Evolutionary conservation across 2,329 filamentous ascomycete species (phyloP).

Genomic region (Alternaria gansuensis): DNA sequence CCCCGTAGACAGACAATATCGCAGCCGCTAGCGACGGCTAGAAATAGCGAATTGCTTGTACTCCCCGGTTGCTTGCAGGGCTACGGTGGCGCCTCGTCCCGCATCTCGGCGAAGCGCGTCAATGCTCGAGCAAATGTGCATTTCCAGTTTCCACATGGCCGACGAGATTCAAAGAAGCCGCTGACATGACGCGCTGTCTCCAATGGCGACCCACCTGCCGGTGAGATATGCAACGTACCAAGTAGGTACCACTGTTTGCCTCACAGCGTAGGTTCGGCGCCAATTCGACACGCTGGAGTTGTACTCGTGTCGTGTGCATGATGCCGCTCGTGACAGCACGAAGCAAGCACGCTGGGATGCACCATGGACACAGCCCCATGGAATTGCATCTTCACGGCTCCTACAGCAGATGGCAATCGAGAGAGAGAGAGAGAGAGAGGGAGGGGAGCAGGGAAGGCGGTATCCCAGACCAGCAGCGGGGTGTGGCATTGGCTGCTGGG

Average conservation of each 20-base stretch:
- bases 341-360: slow-evolving; percentile 8
- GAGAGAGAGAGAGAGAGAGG: slow-evolving; percentile 2
- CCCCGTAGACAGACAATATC: slow-evolving; percentile 7
- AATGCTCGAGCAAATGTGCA: not conserved
- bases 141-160: slow-evolving; percentile 2
- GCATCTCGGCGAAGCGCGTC: slow-evolving; percentile 22
- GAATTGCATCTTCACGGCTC: slow-evolving; percentile 11
- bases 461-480: slow-evolving; percentile 1
- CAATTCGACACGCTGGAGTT: slow-evolving; percentile 8
- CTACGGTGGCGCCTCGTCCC: slow-evolving; percentile 19
- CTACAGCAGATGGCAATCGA: slow-evolving; percentile 20
- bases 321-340: slow-evolving; percentile 16
- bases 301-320: slow-evolving; percentile 14
- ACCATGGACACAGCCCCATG: slow-evolving; percentile 8
- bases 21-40: slow-evolving; percentile 8
- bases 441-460: slow-evolving; percentile 9
- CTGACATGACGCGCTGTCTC: slow-evolving; percentile 15
- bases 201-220: slow-evolving; percentile 12
- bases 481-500: slow-evolving; percentile 6
- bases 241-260: slow-evolving; percentile 9
- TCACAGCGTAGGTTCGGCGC: slow-evolving; percentile 7
- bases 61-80: slow-evolving; percentile 9
- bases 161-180: slow-evolving; percentile 3
- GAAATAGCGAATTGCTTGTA: slow-evolving; percentile 11
- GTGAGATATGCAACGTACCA: slow-evolving; percentile 9